Evolutionary conservation across 257 asterid species (phyloP).

Genomic region (Scutellaria barbata): DNA sequence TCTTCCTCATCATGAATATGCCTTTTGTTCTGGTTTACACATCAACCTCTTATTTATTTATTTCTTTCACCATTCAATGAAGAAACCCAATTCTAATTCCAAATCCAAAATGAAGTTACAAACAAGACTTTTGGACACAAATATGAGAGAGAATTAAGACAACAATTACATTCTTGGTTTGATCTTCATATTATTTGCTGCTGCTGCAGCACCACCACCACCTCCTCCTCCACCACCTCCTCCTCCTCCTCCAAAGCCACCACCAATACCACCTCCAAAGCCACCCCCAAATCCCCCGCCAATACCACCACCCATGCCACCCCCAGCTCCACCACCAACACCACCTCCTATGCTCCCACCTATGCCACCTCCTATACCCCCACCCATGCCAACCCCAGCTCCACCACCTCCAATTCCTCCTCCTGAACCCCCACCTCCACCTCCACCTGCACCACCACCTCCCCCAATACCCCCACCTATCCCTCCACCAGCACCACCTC

Average conservation of each 20-base stretch:
- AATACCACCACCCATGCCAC: slow-evolving; percentile 25
- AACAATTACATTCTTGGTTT: slow-evolving; percentile 10
- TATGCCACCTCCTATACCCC: not conserved
- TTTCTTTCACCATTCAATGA: no score
- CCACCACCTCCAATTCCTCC: slow-evolving; percentile 23
- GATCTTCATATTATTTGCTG: slow-evolving; percentile 11
- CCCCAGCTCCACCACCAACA: slow-evolving; percentile 7
- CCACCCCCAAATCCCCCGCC: slow-evolving; percentile 36
- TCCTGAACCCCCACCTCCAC: slow-evolving; percentile 11
- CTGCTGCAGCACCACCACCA: slow-evolving; percentile 28
- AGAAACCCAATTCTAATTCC: not conserved
- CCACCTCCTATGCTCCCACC: slow-evolving; percentile 41
- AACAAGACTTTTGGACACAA: slow-evolving; percentile 17
- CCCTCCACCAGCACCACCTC: slow-evolving; percentile 16
- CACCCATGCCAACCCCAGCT: slow-evolving; percentile 1
- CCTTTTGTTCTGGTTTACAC: no score
- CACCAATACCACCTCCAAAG: not conserved
- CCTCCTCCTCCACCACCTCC: slow-evolving; percentile 10
- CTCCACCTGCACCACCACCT: slow-evolving; percentile 5
- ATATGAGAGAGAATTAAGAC: not conserved
- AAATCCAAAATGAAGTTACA: slow-evolving; percentile 27
- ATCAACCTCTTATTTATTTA: no score
- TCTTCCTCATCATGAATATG: no score
- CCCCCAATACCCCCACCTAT: slow-evolving; percentile 10
- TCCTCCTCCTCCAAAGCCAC: slow-evolving; percentile 27